A percentile compares a stretch with the other conserved stretches of the same genome.
phyloP scores from a whole-genome alignment of 306 rosid species.

The Cicer yamashitae region DNA sequence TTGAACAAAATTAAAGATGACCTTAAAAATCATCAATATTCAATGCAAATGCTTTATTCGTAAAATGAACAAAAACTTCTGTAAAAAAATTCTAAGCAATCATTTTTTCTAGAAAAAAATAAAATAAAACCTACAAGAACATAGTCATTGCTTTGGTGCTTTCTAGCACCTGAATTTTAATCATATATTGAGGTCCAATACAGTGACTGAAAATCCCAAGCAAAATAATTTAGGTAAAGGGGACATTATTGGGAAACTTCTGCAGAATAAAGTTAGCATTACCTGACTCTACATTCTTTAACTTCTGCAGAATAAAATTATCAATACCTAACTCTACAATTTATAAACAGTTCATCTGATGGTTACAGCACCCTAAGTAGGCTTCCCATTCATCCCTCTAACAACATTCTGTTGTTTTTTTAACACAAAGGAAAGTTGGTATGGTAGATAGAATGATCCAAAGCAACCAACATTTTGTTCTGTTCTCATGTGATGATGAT shows the following conservation, averaged over 20 bases:
- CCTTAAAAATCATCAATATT: neutral
- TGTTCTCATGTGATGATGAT: conserved; percentile 22
- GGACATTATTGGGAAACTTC: neutral
- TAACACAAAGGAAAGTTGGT: neutral
- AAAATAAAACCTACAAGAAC: neutral
- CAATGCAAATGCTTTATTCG: neutral
- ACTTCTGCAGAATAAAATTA: neutral
- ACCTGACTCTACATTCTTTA: neutral
- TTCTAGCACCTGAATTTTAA: neutral
- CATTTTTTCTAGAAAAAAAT: neutral
- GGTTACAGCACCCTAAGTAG: neutral
- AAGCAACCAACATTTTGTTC: neutral
- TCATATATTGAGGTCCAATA: neutral
- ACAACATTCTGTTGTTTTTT: neutral
- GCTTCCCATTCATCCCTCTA: conserved; percentile 4
- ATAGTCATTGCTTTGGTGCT: neutral
- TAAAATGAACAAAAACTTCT: neutral
- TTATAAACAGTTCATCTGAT: neutral
- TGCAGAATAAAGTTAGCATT: neutral
- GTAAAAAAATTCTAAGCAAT: neutral
- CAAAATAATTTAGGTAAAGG: conserved; percentile 2
- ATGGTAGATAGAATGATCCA: conserved; percentile 7
- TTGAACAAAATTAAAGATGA: neutral
- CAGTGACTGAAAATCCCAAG: neutral
- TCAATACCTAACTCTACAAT: neutral